Conservation (phyloP, 2,329 filamentous ascomycete species). For the Penicillium decumbens region DNA sequence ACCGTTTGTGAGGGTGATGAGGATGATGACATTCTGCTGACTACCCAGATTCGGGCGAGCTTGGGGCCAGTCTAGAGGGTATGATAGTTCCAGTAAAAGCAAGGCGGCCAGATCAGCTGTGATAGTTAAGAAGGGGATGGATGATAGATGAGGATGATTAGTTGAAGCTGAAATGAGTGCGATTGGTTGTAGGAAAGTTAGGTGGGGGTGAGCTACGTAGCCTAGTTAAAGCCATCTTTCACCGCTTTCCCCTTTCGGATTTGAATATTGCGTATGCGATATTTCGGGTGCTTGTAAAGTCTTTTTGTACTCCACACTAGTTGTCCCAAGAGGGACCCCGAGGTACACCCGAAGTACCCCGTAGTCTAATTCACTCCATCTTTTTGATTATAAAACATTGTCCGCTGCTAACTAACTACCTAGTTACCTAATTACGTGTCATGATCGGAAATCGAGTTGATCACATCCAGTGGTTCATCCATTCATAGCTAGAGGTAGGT, state of each 20-base stretch:
- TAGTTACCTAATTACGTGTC: not conserved
- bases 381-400: too few relatives aligned
- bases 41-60: conserved; percentile 1
- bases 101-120: conserved; percentile 1
- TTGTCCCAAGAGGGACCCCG: too few relatives aligned
- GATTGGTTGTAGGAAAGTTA: conserved; percentile 3
- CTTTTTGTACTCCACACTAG: too few relatives aligned
- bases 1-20: conserved; percentile 5
- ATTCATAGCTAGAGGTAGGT: not conserved
- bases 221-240: not conserved
- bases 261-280: too few relatives aligned
- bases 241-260: not conserved
- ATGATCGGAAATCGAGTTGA: not conserved
- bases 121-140: conserved; percentile 4
- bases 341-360: too few relatives aligned
- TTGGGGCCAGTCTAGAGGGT: conserved; percentile 5
- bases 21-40: conserved; percentile 7
- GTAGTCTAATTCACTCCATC: too few relatives aligned
- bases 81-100: conserved; percentile 1
- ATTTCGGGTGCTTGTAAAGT: too few relatives aligned
- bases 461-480: not conserved
- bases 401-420: too few relatives aligned
- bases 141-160: not conserved
- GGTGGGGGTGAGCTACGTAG: not conserved
- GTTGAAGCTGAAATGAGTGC: not conserved